Conservation (phyloP, 768 basidiomycete species). For the Agaricus sinodeliciosus region DNA sequence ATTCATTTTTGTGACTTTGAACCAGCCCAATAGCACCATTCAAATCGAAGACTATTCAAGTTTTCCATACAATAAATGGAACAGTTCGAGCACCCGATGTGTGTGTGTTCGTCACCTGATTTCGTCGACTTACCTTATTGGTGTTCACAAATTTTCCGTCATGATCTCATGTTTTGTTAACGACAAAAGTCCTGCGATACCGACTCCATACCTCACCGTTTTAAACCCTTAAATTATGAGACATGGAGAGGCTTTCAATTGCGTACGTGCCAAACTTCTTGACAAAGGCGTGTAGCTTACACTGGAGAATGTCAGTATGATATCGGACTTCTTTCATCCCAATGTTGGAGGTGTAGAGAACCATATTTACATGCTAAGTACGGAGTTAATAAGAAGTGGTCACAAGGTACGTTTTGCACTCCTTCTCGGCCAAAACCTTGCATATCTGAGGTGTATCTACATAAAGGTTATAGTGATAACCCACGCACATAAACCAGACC, state of each 20-base stretch:
- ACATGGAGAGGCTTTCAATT: slow-evolving; percentile 15
- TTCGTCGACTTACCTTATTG: too few relatives aligned
- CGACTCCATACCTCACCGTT: too few relatives aligned
- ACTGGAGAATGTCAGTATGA: slow-evolving; percentile 55
- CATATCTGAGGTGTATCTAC: neutral
- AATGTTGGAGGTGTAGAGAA: slow-evolving; percentile 93
- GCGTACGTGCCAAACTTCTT: slow-evolving; percentile 16
- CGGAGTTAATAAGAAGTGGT: slow-evolving; percentile 72
- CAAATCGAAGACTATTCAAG: too few relatives aligned
- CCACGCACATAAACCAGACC: slow-evolving; percentile 81
- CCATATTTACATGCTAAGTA: slow-evolving; percentile 90
- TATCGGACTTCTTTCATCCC: slow-evolving; percentile 96
- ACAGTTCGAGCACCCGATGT: too few relatives aligned
- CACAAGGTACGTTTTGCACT: slow-evolving; percentile 57
- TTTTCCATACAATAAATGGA: too few relatives aligned
- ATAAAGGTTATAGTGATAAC: slow-evolving; percentile 88
- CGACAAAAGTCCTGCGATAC: too few relatives aligned
- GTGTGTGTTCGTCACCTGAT: too few relatives aligned
- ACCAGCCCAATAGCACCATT: too few relatives aligned
- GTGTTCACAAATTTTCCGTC: too few relatives aligned
- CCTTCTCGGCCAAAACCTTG: neutral
- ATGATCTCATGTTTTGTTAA: too few relatives aligned
- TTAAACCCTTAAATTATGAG: neutral
- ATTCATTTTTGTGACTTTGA: too few relatives aligned
- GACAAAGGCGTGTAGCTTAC: too few relatives aligned